Conservation (phyloP, 2,329 filamentous ascomycete species). For the Clonostachys sp. region DNA sequence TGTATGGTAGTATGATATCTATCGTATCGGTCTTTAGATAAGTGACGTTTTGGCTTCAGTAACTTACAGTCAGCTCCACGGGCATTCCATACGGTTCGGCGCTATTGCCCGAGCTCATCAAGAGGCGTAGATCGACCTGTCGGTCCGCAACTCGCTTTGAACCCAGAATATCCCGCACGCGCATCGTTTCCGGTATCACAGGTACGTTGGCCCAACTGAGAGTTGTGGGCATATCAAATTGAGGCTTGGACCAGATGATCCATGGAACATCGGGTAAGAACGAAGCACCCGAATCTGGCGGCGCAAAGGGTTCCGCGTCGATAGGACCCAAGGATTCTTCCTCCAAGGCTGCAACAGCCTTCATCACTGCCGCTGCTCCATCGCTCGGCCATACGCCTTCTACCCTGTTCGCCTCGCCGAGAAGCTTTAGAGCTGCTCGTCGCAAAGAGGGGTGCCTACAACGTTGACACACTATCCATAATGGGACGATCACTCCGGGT, state of each 20-base stretch:
- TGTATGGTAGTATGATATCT: too few species aligned
- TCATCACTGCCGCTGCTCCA: conserved; percentile 14
- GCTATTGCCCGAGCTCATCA: not conserved
- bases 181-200: not conserved
- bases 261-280: not conserved
- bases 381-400: conserved; percentile 25
- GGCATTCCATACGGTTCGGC: not conserved
- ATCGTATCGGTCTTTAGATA: too few species aligned
- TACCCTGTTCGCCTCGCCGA: conserved; percentile 16
- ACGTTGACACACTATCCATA: conserved; percentile 15
- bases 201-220: not conserved
- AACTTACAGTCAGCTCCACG: too few species aligned
- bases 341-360: not conserved
- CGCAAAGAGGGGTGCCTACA: conserved; percentile 22
- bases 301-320: not conserved
- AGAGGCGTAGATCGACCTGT: not conserved
- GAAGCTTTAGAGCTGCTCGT: conserved; percentile 13
- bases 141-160: not conserved
- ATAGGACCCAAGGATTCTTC: not conserved
- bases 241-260: not conserved
- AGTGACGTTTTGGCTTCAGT: too few species aligned
- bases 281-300: not conserved
- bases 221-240: not conserved
- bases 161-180: conserved; percentile 1
- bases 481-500: conserved; percentile 20